phyloP scores from a whole-genome alignment of 257 asterid genomes.

The Ehretia macrophylla region DNA sequence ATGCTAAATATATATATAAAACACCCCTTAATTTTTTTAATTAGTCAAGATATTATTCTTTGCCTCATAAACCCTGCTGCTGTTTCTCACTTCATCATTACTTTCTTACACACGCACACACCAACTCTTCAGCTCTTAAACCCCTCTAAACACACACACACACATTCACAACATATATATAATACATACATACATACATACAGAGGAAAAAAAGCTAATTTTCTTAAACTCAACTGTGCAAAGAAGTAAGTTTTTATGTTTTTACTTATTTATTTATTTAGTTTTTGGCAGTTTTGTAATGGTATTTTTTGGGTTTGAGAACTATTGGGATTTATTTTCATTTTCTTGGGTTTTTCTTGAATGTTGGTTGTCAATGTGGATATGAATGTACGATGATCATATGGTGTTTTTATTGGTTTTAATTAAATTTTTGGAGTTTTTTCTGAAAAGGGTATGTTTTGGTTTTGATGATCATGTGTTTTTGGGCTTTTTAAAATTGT shows the following conservation, averaged over 20 bases:
- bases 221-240: background rate
- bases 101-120: too few species aligned
- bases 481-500: background rate
- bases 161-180: background rate
- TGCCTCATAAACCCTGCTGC: background rate
- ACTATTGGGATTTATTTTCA: slow-evolving; percentile 2
- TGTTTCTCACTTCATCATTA: background rate
- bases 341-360: background rate
- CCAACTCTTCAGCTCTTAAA: background rate
- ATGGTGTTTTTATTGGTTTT: background rate
- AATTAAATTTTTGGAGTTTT: background rate
- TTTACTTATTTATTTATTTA: too few species aligned
- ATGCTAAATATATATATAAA: background rate
- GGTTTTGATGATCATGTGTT: slow-evolving; percentile 1
- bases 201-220: background rate
- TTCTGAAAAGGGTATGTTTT: background rate
- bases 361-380: slow-evolving; percentile 1
- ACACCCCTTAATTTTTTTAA: background rate
- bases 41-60: background rate
- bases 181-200: background rate
- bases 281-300: too few species aligned
- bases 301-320: slow-evolving; percentile 1
- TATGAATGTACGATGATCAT: slow-evolving; percentile 1
- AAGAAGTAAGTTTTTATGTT: background rate
- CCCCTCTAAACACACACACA: background rate